Evolutionary conservation across 305 asterid genomes (phyloP), one percentile per base, ranked within the genome.

Genomic region (Fraxinus platypoda): DNA sequence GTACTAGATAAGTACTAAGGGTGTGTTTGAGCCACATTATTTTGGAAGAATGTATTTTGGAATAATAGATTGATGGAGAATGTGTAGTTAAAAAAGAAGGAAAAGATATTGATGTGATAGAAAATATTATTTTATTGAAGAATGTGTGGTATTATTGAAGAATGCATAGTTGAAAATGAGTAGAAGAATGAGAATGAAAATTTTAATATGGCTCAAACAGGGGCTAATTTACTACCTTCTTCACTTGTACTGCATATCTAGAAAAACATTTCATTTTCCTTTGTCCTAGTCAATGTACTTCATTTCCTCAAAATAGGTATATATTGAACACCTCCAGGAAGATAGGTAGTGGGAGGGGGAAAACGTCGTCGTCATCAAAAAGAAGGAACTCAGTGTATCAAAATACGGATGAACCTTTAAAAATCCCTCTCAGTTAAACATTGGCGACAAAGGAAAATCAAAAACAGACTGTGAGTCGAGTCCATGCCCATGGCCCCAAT

Each of bases 1-100:
- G 83, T 68, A 6, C 64, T 74, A 57, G 74, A 23, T 72, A 59
- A 41, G 74, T 37, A 49, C 43, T 72, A n/a, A n/a, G n/a, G n/a
- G n/a, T n/a, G n/a, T n/a, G n/a, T n/a, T n/a, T n/a, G n/a, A n/a
- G n/a, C n/a, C n/a, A n/a, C n/a, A n/a, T n/a, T n/a, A n/a, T n/a
- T n/a, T n/a, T n/a, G n/a, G n/a, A n/a, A n/a, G n/a, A n/a, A n/a
- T n/a, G n/a, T n/a, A n/a, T n/a, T n/a, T n/a, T n/a, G n/a, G n/a
- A n/a, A n/a, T n/a, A n/a, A n/a, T n/a, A n/a, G n/a, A n/a, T n/a
- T n/a, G n/a, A n/a, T n/a, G n/a, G n/a, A n/a, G n/a, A n/a, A n/a
- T n/a, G n/a, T n/a, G n/a, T n/a, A n/a, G n/a, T n/a, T n/a, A n/a
- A n/a, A n/a, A n/a, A n/a, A n/a, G n/a, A n/a, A n/a, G n/a, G n/a